Evolutionary conservation across 2,329 filamentous ascomycete species (phyloP).

Genomic region (Paramyrothecium sp.): DNA sequence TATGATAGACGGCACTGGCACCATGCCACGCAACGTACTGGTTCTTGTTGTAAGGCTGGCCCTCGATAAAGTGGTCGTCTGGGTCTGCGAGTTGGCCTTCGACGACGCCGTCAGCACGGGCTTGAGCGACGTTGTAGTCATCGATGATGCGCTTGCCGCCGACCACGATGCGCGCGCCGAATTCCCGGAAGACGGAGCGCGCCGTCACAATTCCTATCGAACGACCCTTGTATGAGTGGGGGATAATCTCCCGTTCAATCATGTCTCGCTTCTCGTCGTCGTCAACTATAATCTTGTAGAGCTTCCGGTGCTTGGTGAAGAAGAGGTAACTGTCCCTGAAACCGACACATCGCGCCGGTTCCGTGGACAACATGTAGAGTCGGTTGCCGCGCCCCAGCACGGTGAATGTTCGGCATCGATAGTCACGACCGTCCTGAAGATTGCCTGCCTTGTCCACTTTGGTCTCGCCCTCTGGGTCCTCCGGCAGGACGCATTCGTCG

Average conservation of each 20-base stretch:
- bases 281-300: slow-evolving; percentile 97
- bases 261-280: slow-evolving; percentile 97
- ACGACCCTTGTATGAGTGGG: slow-evolving; percentile 96
- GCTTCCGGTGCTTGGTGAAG: slow-evolving; percentile 94
- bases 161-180: slow-evolving; percentile 90
- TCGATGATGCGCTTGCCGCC: slow-evolving; percentile 83
- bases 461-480: slow-evolving; percentile 82
- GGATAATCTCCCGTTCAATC: slow-evolving; percentile 93
- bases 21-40: slow-evolving; percentile 99
- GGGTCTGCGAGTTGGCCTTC: slow-evolving; percentile 93
- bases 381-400: slow-evolving; percentile 79
- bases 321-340: slow-evolving; percentile 98
- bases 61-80: slow-evolving; percentile 73
- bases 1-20: slow-evolving; percentile 93
- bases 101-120: slow-evolving; percentile 71
- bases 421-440: slow-evolving; percentile 81
- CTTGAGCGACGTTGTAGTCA: slow-evolving; percentile 81
- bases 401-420: slow-evolving; percentile 93
- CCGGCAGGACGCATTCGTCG: slow-evolving; percentile 86
- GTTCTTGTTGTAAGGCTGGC: slow-evolving; percentile 95
- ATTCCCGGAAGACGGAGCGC: slow-evolving; percentile 94
- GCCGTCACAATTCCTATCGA: slow-evolving; percentile 97
- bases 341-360: slow-evolving; percentile 92
- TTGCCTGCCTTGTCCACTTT: slow-evolving; percentile 92
- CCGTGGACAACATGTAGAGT: slow-evolving; percentile 97